Conservation (phyloP, 257 asterid genomes). For the Penstemon newberryi region DNA sequence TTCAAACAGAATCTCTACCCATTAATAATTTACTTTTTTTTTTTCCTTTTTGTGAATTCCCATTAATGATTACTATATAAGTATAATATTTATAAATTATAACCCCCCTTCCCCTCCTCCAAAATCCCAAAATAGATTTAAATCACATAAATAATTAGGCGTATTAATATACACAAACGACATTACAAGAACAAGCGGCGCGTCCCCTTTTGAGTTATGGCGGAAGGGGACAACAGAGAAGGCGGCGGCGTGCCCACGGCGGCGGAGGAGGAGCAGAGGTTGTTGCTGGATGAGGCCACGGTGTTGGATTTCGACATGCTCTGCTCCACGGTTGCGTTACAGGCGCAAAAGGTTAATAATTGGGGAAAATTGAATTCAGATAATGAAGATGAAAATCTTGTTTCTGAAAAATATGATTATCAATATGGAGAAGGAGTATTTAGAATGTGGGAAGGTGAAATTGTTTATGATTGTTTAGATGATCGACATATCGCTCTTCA, state of each 20-base stretch:
- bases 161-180: too few relatives aligned
- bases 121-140: too few relatives aligned
- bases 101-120: too few relatives aligned
- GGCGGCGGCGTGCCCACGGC: slow-evolving; percentile 20
- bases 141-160: too few relatives aligned
- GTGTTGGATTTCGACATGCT: slow-evolving; percentile 85
- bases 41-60: too few relatives aligned
- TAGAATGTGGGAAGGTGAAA: slow-evolving; percentile 98
- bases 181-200: too few relatives aligned
- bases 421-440: slow-evolving; percentile 57
- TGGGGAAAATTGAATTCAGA: slow-evolving; percentile 55
- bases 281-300: slow-evolving; percentile 53
- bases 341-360: slow-evolving; percentile 62
- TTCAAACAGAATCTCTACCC: too few relatives aligned
- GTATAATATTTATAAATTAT: too few relatives aligned
- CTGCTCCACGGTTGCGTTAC: slow-evolving; percentile 88
- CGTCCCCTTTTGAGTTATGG: slow-evolving; percentile 34
- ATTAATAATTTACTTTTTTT: too few relatives aligned
- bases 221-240: slow-evolving; percentile 40
- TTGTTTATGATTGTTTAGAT: slow-evolving; percentile 69
- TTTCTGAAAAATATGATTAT: slow-evolving; percentile 23
- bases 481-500: slow-evolving; percentile 75
- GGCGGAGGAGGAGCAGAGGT: slow-evolving; percentile 43
- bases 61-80: too few relatives aligned
- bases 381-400: slow-evolving; percentile 33